These are phyloP conservation scores for Chlamydomonas asymmetrica DNA, from an alignment of 139 green algal genomes.

Conservation along the genomic window DNA sequence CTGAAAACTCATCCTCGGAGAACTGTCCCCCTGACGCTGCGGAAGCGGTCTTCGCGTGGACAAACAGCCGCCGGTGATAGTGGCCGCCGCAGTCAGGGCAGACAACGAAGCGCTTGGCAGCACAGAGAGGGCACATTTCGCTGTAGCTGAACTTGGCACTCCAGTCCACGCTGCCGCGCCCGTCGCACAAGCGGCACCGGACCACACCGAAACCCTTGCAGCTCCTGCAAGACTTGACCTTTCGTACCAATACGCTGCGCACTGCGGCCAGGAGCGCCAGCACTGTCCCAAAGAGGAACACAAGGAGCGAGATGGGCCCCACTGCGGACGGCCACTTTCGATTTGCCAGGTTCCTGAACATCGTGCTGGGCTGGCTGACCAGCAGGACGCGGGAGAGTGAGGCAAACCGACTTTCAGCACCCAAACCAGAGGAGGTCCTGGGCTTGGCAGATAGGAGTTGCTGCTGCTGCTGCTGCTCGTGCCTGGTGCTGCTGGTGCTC, in stretches of 20 bases:
- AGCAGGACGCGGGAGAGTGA: slow-evolving; percentile 24
- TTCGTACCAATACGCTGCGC: slow-evolving; percentile 32
- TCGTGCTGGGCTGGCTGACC: slow-evolving; percentile 25
- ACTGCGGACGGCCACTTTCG: slow-evolving; percentile 20
- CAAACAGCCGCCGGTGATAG: slow-evolving; percentile 45
- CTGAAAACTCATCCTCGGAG: no score
- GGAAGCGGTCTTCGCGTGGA: slow-evolving; percentile 30
- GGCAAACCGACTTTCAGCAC: neutral
- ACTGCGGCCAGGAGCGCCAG: slow-evolving; percentile 46
- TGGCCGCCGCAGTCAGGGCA: slow-evolving; percentile 53
- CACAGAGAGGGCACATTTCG: slow-evolving; percentile 56
- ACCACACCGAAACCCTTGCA: slow-evolving; percentile 53
- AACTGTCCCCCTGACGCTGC: no score
- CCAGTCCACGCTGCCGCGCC: slow-evolving; percentile 48
- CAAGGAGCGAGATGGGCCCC: slow-evolving; percentile 50
- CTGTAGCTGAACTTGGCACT: slow-evolving; percentile 39
- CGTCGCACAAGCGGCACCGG: slow-evolving; percentile 56
- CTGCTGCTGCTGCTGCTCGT: no score
- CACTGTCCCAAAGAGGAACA: slow-evolving; percentile 45
- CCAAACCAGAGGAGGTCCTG: no score
- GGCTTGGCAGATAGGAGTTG: no score
- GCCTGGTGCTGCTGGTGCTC: no score
- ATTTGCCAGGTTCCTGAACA: slow-evolving; percentile 26
- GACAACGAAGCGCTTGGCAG: slow-evolving; percentile 51
- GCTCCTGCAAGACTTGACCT: slow-evolving; percentile 44